Evolutionary conservation across 2,329 filamentous ascomycete species (phyloP).

Genomic region (Lecanicillium sp.): DNA sequence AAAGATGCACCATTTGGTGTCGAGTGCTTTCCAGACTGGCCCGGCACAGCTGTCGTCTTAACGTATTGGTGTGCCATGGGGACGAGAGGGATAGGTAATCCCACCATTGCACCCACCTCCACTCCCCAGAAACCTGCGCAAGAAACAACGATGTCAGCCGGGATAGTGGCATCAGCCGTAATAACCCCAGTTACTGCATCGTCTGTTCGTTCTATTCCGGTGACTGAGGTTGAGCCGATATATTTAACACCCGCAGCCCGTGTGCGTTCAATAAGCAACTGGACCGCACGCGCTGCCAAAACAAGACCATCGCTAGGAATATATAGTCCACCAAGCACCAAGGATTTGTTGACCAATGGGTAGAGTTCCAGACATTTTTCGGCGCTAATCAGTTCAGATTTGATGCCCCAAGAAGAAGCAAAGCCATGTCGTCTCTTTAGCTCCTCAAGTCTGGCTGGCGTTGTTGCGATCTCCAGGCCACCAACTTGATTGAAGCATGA

Average conservation of each 20-base stretch:
- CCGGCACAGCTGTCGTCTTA: constrained; percentile 47
- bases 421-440: constrained; percentile 55
- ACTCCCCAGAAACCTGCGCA: constrained; percentile 61
- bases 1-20: constrained; percentile 39
- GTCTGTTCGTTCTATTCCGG: constrained; percentile 40
- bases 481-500: constrained; percentile 55
- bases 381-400: constrained; percentile 39
- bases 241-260: constrained; percentile 50
- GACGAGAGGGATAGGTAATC: constrained; percentile 46
- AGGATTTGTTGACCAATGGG: constrained; percentile 42
- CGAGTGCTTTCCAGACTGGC: constrained; percentile 25
- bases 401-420: constrained; percentile 52
- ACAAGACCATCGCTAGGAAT: constrained; percentile 55
- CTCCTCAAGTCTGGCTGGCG: constrained; percentile 47
- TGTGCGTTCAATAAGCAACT: constrained; percentile 51
- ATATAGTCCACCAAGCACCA: constrained; percentile 49
- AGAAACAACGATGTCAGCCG: constrained; percentile 52
- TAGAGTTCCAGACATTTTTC: constrained; percentile 46
- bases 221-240: constrained; percentile 46
- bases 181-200: constrained; percentile 47
- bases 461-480: constrained; percentile 54
- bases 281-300: constrained; percentile 51
- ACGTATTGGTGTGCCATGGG: constrained; percentile 57
- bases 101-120: constrained; percentile 54
- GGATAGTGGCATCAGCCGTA: constrained; percentile 38